Evolutionary conservation across 805 yeast genomes (phyloP).

Genomic region (Millerozyma acaciae): DNA sequence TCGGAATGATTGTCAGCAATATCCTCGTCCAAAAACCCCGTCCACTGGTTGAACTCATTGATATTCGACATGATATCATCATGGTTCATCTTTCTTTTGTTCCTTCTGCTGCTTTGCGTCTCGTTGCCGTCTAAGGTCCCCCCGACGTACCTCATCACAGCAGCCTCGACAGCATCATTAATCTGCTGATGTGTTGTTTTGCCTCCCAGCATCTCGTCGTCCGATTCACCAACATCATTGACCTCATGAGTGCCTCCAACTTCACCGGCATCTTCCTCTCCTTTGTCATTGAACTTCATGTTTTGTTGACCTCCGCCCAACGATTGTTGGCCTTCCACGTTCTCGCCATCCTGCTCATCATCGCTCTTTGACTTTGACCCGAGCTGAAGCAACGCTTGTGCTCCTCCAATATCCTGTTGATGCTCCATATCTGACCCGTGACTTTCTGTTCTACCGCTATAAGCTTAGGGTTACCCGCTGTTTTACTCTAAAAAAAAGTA

Average conservation of each 20-base stretch:
- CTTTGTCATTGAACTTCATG: slow-evolving; percentile 2
- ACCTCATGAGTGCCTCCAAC: slow-evolving; percentile 4
- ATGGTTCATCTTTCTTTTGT: slow-evolving; percentile 21
- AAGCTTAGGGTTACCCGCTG: slow-evolving; percentile 11
- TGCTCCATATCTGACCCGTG: slow-evolving; percentile 20
- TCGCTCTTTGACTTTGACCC: slow-evolving; percentile 28
- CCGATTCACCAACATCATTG: slow-evolving; percentile 7
- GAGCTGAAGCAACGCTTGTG: slow-evolving; percentile 41
- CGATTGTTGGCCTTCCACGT: slow-evolving; percentile 5
- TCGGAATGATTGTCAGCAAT: slow-evolving; percentile 6
- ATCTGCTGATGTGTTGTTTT: slow-evolving; percentile 36
- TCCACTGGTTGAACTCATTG: slow-evolving; percentile 54
- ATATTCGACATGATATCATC: slow-evolving; percentile 44
- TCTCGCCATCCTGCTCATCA: slow-evolving; percentile 8
- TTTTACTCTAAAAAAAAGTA: slow-evolving; percentile 9
- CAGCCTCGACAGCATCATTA: slow-evolving; percentile 67
- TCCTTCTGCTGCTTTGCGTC: slow-evolving; percentile 7
- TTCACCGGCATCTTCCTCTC: slow-evolving; percentile 4
- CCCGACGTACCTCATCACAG: slow-evolving; percentile 70
- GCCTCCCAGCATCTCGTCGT: slow-evolving; percentile 11
- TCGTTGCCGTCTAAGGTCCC: slow-evolving; percentile 45
- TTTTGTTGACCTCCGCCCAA: slow-evolving; percentile 2
- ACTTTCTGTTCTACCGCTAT: slow-evolving; percentile 2
- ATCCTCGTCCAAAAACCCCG: slow-evolving; percentile 46
- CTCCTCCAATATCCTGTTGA: slow-evolving; percentile 43